Evolutionary conservation across 192 early-diverging fungal species (phyloP), one percentile per base, ranked within the genome.

Genomic region (Gryganskiella cystojenkinii): DNA sequence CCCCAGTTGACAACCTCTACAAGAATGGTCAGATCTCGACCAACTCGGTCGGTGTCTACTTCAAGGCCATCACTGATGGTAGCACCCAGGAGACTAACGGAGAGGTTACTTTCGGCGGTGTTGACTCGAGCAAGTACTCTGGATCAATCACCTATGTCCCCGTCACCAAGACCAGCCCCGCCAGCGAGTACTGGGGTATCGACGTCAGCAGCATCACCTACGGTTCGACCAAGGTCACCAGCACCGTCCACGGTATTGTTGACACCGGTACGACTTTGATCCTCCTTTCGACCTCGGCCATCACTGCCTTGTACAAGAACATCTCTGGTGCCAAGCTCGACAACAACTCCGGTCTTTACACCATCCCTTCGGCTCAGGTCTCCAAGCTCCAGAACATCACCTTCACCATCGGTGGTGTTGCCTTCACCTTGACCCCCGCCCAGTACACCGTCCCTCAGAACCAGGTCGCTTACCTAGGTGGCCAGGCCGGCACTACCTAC

Each of bases 211-310:
- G 44, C 20, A 30, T 69, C 33, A 63, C 51, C 15, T 60, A 67
- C 27, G 65, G 67, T 22, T 40, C 27, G 31, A 51, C 56, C 10
- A 4, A 17, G 51, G 50, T 31, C 33, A 8, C 7, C 15, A 19
- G 27, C 22, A 54, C 24, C 15, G 34, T 37, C 46, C 34, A 55
- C 22, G 66, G 35, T 17, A 47, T 60, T 19, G 61, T 60, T 24
- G 65, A 59, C 33, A 61, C 63, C 33, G 69, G 79, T 11, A 72
- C 79, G 42, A 67, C 67, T 27, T 28, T 80, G 45, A 80, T 71
- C 43, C 52, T 74, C 24, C 37, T 81, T 17, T 17, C 15, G 15
- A 2, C 20, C 17, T 17, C 17, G 13, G 17, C 8, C 20, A 45
- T 42, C 30, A 13, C 7, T 14, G 42, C 15, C 17, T 14, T 74